Percentiles rank a stretch among this genome's conserved stretches.
These are phyloP conservation scores for Cicer yamashitae DNA, from an alignment of 306 rosid species.

Conservation along the genomic window DNA sequence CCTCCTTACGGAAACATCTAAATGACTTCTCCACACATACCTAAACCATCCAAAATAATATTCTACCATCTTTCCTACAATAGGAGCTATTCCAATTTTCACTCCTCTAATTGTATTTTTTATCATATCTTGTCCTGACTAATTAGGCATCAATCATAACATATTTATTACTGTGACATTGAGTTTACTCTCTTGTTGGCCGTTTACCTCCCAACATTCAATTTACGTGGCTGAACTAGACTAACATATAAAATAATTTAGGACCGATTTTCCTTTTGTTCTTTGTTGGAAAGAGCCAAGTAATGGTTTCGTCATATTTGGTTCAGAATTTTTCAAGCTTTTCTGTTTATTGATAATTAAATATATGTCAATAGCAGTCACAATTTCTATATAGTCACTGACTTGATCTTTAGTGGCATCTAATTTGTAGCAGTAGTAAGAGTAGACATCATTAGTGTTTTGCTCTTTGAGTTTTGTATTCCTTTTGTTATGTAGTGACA, in stretches of 20 bases:
- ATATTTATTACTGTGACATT: too few species aligned
- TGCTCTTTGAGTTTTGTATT: background rate
- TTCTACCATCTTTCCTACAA: too few species aligned
- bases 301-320: slow-evolving; percentile 2
- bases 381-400: background rate
- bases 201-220: too few species aligned
- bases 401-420: background rate
- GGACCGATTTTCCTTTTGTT: background rate
- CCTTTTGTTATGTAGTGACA: slow-evolving; percentile 64
- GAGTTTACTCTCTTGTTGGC: too few species aligned
- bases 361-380: background rate
- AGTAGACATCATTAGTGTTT: slow-evolving; percentile 13
- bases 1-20: too few species aligned
- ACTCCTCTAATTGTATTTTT: too few species aligned
- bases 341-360: slow-evolving; percentile 6
- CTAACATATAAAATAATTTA: background rate
- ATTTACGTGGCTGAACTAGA: too few species aligned
- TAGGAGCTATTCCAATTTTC: too few species aligned
- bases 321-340: background rate
- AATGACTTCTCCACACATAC: too few species aligned
- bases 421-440: background rate
- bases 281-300: background rate
- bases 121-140: too few species aligned
- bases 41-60: too few species aligned
- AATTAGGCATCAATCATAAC: too few species aligned